phyloP scores from a whole-genome alignment of 257 asterid species.

The Nicotiana benthamiana region DNA sequence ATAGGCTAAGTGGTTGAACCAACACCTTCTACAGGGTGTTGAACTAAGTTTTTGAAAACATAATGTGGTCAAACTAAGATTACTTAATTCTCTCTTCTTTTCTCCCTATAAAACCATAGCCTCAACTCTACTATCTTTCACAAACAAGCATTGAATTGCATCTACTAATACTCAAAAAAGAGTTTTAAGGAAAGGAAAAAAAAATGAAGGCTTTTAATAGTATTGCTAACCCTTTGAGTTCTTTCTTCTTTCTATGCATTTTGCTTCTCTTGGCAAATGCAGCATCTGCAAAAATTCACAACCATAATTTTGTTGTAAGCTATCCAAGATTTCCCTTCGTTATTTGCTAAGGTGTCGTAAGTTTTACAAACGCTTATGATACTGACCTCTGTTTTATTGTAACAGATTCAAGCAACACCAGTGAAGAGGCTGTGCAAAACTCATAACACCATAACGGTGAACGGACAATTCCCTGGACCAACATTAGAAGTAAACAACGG shows the following conservation, averaged over 20 bases:
- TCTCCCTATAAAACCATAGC: conserved; percentile 31
- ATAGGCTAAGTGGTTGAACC: conserved; percentile 52
- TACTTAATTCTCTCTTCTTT: conserved; percentile 13
- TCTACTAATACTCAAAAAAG: neutral
- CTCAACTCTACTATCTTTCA: conserved; percentile 21
- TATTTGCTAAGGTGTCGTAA: neutral
- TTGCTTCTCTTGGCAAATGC: conserved; percentile 31
- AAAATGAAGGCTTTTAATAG: conserved; percentile 18
- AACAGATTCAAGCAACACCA: conserved; percentile 66
- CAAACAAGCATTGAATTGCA: conserved; percentile 1
- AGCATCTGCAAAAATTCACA: conserved; percentile 40
- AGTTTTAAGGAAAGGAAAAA: neutral
- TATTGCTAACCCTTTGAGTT: conserved; percentile 8
- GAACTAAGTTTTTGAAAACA: conserved; percentile 36
- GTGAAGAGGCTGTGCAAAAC: conserved; percentile 94
- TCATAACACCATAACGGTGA: conserved; percentile 55
- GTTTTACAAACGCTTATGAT: neutral
- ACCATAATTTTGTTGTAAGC: conserved; percentile 65
- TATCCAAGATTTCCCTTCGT: neutral
- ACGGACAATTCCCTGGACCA: conserved; percentile 81
- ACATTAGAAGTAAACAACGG: conserved; percentile 71
- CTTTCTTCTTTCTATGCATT: conserved; percentile 25
- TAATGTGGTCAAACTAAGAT: conserved; percentile 41
- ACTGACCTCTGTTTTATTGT: neutral
- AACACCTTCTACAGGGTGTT: conserved; percentile 24